These are phyloP conservation scores for Picea sitchensis DNA, from an alignment of 75 land plant species.

Conservation along the genomic window DNA sequence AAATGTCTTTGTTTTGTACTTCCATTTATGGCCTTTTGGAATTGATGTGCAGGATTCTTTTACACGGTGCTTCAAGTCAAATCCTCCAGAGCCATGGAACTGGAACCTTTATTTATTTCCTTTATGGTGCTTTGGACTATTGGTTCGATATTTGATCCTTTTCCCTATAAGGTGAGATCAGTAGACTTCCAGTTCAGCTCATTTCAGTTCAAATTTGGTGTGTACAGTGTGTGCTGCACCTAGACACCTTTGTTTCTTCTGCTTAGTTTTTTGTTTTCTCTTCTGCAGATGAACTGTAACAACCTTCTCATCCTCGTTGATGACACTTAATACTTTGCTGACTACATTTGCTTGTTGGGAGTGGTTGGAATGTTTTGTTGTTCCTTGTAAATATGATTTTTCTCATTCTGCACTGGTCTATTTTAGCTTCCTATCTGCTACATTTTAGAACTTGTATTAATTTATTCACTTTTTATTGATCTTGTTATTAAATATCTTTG, in stretches of 20 bases:
- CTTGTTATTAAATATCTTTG: no score
- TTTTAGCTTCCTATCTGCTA: no score
- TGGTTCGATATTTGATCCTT: slow-evolving; percentile 67
- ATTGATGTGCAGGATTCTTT: slow-evolving; percentile 75
- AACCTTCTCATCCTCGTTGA: no score
- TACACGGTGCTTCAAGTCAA: slow-evolving; percentile 96
- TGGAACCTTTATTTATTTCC: slow-evolving; percentile 99
- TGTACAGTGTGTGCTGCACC: no score
- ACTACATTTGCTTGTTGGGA: no score
- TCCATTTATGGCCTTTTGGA: slow-evolving; percentile 5
- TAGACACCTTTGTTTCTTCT: background rate
- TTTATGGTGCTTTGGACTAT: slow-evolving; percentile 86
- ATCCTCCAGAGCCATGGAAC: slow-evolving; percentile 97
- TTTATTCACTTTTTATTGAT: no score
- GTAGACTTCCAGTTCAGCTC: background rate
- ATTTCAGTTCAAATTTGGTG: background rate
- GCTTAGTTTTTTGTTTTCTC: background rate
- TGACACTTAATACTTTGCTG: no score
- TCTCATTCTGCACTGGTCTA: no score
- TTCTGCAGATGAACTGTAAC: background rate
- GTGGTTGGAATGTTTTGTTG: no score
- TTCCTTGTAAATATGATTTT: no score
- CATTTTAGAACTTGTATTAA: no score
- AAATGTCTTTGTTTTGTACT: background rate
- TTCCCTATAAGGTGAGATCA: slow-evolving; percentile 76